A percentile compares a stretch with the other conserved stretches of the same genome.
phyloP scores from a whole-genome alignment of 352 stramenopile species.

The Phytopythium aichiense region DNA sequence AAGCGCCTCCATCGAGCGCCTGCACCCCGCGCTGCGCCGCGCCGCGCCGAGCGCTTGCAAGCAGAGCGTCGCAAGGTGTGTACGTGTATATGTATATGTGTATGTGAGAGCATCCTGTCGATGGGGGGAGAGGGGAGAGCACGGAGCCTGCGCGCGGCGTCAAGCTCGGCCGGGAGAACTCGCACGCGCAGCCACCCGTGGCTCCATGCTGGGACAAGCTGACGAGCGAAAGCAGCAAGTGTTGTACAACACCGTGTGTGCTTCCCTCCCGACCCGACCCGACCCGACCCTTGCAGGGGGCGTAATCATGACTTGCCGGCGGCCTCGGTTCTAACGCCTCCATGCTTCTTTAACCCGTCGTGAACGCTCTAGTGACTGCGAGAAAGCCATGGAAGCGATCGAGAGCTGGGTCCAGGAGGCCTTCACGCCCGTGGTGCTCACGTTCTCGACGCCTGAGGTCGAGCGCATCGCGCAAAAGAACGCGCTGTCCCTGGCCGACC shows the following conservation, averaged over 20 bases:
- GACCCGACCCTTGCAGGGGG: background rate
- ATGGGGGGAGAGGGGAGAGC: background rate
- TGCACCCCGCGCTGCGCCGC: background rate
- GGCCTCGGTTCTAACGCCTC: background rate
- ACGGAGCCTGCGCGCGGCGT: background rate
- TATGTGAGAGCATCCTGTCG: background rate
- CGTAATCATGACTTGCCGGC: background rate
- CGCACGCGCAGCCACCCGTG: no score
- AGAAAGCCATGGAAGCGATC: constrained; percentile 42
- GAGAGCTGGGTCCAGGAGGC: constrained; percentile 75
- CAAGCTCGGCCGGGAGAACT: background rate
- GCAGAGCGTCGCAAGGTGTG: background rate
- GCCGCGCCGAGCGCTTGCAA: background rate
- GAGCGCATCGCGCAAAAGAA: constrained; percentile 84
- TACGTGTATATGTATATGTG: background rate
- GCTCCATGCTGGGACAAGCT: background rate
- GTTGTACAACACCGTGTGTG: background rate
- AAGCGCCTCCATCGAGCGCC: background rate
- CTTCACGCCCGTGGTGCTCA: constrained; percentile 78
- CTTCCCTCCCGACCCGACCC: background rate
- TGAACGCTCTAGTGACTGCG: constrained; percentile 1
- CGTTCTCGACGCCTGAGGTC: constrained; percentile 65
- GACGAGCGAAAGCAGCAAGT: background rate
- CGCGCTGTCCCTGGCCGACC: constrained; percentile 60
- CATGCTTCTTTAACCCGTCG: background rate